Evolutionary conservation across 495 filamentous ascomycete species (phyloP).

Genomic region (Echria macrotheca): DNA sequence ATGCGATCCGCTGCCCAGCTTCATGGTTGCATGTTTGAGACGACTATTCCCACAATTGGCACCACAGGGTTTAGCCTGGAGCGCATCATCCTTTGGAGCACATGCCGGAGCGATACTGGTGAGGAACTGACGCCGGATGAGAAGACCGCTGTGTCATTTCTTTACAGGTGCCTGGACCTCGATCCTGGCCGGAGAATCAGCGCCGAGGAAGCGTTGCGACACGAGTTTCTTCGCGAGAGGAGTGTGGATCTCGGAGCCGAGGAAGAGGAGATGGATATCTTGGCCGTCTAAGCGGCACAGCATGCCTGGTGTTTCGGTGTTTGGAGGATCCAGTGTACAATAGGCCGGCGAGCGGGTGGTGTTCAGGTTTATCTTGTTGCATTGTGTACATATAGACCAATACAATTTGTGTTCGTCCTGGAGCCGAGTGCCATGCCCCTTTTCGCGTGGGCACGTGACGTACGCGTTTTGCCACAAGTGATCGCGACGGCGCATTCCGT

Average conservation of each 20-base stretch:
- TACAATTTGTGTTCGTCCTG: not conserved
- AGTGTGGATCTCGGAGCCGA: conserved; percentile 13
- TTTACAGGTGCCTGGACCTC: conserved; percentile 63
- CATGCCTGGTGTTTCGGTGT: conserved; percentile 11
- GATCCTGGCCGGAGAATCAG: conserved; percentile 67
- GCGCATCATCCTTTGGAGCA: conserved; percentile 92
- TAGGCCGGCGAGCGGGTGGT: too few relatives aligned
- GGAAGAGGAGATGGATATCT: conserved; percentile 45
- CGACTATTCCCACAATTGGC: conserved; percentile 83
- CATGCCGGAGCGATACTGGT: conserved; percentile 48
- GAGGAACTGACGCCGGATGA: conserved; percentile 53
- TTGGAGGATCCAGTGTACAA: not conserved
- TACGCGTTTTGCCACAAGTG: too few relatives aligned
- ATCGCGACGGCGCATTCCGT: too few relatives aligned
- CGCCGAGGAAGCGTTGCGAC: conserved; percentile 62
- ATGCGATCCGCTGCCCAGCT: conserved; percentile 79
- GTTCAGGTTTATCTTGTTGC: too few relatives aligned
- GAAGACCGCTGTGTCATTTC: conserved; percentile 58
- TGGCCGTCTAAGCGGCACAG: conserved; percentile 25
- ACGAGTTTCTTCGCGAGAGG: conserved; percentile 62
- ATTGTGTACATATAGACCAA: not conserved
- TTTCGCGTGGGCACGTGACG: too few relatives aligned
- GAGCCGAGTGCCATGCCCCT: too few relatives aligned
- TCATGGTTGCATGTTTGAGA: conserved; percentile 83
- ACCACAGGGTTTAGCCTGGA: conserved; percentile 78